Conservation (phyloP, 2,329 filamentous ascomycete genomes). For the Peltaster fructicola region DNA sequence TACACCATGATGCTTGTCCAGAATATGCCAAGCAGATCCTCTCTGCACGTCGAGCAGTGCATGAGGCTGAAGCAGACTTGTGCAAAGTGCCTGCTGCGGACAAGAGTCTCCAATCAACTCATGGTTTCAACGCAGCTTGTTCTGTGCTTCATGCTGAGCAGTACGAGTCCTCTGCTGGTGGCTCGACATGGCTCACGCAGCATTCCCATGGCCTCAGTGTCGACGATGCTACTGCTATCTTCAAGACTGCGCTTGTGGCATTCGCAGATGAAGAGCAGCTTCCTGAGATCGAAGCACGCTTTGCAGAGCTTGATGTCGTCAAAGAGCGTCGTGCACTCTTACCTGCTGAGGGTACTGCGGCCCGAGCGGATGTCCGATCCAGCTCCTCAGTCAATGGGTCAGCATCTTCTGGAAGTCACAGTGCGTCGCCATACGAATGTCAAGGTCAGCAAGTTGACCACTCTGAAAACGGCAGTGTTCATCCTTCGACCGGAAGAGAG, state of each 20-base stretch:
- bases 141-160: slow-evolving; percentile 48
- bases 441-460: background rate
- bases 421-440: background rate
- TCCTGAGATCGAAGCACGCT: slow-evolving; percentile 6
- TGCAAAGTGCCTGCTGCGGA: slow-evolving; percentile 37
- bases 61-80: slow-evolving; percentile 49
- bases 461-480: background rate
- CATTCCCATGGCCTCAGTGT: slow-evolving; percentile 21
- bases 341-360: no score
- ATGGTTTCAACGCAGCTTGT: slow-evolving; percentile 63
- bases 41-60: slow-evolving; percentile 48
- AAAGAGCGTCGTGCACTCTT: no score
- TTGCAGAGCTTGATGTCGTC: no score
- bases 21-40: slow-evolving; percentile 56
- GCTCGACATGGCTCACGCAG: no score
- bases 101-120: slow-evolving; percentile 44
- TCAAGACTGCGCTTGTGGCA: slow-evolving; percentile 33
- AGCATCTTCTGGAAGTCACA: background rate
- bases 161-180: no score
- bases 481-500: slow-evolving; percentile 1
- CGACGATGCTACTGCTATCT: slow-evolving; percentile 30
- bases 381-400: no score
- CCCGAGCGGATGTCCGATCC: no score
- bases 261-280: slow-evolving; percentile 21
- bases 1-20: slow-evolving; percentile 69